Base-by-base conservation (phyloP, 2,329 filamentous ascomycete species). In the Trichoderma asperellum region DNA sequence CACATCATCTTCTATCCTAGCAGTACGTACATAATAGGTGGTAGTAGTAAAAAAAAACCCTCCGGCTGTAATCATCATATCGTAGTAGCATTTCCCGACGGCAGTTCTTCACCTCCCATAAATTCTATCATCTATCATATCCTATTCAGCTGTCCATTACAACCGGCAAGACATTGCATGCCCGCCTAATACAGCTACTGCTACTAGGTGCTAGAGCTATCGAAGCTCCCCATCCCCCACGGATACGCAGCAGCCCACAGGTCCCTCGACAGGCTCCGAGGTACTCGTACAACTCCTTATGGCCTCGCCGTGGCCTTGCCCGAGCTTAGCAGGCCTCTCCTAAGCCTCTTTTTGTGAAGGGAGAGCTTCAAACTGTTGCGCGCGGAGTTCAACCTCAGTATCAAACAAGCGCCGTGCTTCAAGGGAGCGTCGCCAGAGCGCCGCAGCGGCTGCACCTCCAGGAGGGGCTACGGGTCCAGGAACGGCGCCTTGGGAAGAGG, bases 101-200 rank as follows among this genome's bases (percentile, higher is more conserved):
- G 32, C 43, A 5, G 14, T 6, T 1, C 6, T 7, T 18, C 6
- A 8, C 1, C 3, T 8, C 7, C 40, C 40, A n/a, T 43, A 2
- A 43, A 4, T 3, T 4, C 34, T 12, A 29, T 37, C 32, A 52
- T 21, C 40, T 59, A 27, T 66, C 27, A 35, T 5, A 57, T 58
- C 2, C 24, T 24, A 49, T 49, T 24, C 53, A 21, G 35, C 37
- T 18, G 5, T 56, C 62, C 70, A 70, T 70, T 64, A 60, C 70
- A 62, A 53, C 56, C 52, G 24, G 37, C 69, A 43, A 72, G 70
- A 73, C 72, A 73, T 73, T 73, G 53, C 70, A 70, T 71, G 34
- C 21, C 35, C 47, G 27, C 69, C 72, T 24, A 24, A 24, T 43
- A 43, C 49, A 34, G 43, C 29, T 37, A 34, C 61, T 52, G 21